A percentile compares a stretch with the other conserved stretches of the same genome.
phyloP scores from a whole-genome alignment of 805 yeast species.

The Ogataea siamensis region DNA sequence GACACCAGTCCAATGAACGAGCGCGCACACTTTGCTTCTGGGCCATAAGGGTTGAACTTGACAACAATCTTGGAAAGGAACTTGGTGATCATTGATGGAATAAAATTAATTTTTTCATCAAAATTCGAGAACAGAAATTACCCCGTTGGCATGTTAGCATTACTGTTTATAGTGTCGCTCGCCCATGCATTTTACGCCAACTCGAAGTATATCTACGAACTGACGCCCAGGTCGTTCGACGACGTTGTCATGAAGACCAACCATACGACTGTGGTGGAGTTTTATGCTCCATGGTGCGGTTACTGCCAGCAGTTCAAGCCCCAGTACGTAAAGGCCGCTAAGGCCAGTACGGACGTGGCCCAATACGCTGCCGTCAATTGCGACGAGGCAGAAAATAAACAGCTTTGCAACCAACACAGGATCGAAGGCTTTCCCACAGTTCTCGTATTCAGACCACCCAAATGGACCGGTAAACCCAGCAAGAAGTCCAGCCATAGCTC shows the following conservation, averaged over 20 bases:
- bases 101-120: constrained; percentile 2
- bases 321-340: constrained; percentile 62
- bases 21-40: constrained; percentile 77
- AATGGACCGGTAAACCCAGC: constrained; percentile 33
- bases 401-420: constrained; percentile 61
- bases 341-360: constrained; percentile 50
- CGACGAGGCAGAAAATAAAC: constrained; percentile 64
- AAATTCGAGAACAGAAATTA: too few species aligned
- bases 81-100: constrained; percentile 73
- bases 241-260: constrained; percentile 65
- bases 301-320: constrained; percentile 76
- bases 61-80: constrained; percentile 77
- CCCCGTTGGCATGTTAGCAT: constrained; percentile 3
- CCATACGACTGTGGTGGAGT: constrained; percentile 79
- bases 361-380: constrained; percentile 86
- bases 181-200: constrained; percentile 23
- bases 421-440: constrained; percentile 85
- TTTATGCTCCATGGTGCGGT: constrained; percentile 98
- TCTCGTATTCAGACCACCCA: constrained; percentile 80
- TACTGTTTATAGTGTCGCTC: constrained; percentile 6
- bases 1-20: constrained; percentile 78
- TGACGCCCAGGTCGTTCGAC: constrained; percentile 48
- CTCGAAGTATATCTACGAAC: constrained; percentile 27
- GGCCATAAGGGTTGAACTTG: constrained; percentile 72
- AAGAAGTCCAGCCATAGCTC: constrained; percentile 41